Evolutionary conservation across 2,329 filamentous ascomycete species (phyloP), one percentile per base, ranked within the genome.

Genomic region (Phyllosticta citriasiana): DNA sequence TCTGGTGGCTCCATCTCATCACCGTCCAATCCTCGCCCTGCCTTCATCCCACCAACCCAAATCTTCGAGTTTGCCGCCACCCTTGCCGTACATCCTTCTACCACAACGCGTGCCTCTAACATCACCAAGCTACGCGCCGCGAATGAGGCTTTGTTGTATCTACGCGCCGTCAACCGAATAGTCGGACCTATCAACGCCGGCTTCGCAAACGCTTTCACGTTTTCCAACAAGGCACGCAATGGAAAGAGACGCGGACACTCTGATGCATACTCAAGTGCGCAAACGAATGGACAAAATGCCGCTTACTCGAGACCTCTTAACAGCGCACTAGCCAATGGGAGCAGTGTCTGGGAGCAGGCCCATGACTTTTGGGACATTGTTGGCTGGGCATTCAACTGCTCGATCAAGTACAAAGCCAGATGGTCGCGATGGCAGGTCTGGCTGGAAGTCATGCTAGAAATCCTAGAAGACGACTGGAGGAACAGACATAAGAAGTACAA

Each of bases 381-480:
- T 0, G 94, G 93, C 3, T 97, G 94, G 94, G 88, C 89, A 0
- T 91, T 97, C 72, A 94, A 93, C 70, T 97, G 93, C 76, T 92
- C 90, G 57, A 81, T 88, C 1, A 73, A 82, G 33, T 80, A 93
- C 66, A 85, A 85, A 1, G 80, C 82, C 51, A 82, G 93, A 22
- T 97, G 94, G 93, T 81, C 80, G 57, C 82, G 86, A 69, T 97
- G 92, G 91, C 85, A 82, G 66, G 74, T 84, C 7, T 96, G 91
- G 88, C 78, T 97, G 14, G 82, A 86, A 35, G 86, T 88, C 64
- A 88, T 96, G 80, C 73, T 95, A 4, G 88, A 92, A 67, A 84
- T 88, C 6, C 76, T 97, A 12, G 87, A 94, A 65, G 77, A 79
- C 2, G 89, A 95, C 67, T 85, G 88, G 71, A 72, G 80, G 5